Evolutionary conservation across 139 green algal genomes (phyloP), one percentile per base, ranked within the genome.

Genomic region (Coccomyxa sp.): DNA sequence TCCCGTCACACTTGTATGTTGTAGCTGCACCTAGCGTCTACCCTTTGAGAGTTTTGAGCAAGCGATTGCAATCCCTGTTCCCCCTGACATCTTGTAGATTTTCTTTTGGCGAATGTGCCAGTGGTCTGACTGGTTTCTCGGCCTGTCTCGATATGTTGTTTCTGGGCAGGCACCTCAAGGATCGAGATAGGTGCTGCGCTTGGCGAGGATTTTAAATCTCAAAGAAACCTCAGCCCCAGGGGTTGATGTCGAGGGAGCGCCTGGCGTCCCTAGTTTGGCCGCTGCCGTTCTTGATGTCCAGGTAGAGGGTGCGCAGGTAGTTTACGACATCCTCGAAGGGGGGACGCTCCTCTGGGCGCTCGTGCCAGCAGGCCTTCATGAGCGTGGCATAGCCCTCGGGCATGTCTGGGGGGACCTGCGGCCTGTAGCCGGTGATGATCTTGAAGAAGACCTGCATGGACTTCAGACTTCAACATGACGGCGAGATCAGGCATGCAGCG

Each of bases 351-450:
- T 14, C n/a, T 29, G 64, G 64, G 64, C 35, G 2, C 64, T 71
- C 64, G n/a, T 71, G 24, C 85, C 85, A 89, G 77, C 85, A 89
- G 16, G 55, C 41, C 2, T 24, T 37, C 79, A 89, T 87, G n/a
- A 89, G 77, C 39, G 72, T 38, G 8, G 39, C 55, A 37, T 84
- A 89, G 5, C 64, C 75, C 29, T 77, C 39, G 27, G 85, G 85
- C 55, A 76, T 82, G 68, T 55, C 39, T 0, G 68, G 38, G 5
- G 85, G 85, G 29, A 89, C 58, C 14, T 74, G 64, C 36, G 79
- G 79, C 74, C 79, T 37, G 29, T 82, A 10, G n/a, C 77, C 55
- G 33, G 68, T 68, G 9, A 82, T 69, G 35, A 85, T 81, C 80
- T 82, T 83, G 78, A 83, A 88, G 55, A 88, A 85, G 6, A 88